phyloP scores from a whole-genome alignment of 352 stramenopile genomes.

The Phytophthora foliorum region DNA sequence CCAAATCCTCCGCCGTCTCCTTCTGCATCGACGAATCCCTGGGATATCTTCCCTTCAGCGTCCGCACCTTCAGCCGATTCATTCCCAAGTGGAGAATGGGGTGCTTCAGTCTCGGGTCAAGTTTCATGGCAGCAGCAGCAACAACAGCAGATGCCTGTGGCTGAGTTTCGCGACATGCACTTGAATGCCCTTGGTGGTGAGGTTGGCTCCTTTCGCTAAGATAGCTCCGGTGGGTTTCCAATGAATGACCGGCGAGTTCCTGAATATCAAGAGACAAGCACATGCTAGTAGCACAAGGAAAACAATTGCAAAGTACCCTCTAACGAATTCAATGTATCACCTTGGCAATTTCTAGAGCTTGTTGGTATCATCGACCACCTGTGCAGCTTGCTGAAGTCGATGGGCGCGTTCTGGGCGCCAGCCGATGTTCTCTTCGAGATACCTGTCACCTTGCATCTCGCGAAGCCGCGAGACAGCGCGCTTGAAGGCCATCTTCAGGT shows the following conservation, averaged over 20 bases:
- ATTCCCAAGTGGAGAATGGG: constrained; percentile 32
- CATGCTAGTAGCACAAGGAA: background rate
- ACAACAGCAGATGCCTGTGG: constrained; percentile 23
- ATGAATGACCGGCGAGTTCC: background rate
- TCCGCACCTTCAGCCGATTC: constrained; percentile 29
- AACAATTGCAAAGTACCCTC: constrained; percentile 1
- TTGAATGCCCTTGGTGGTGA: constrained; percentile 35
- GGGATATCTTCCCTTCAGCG: constrained; percentile 49
- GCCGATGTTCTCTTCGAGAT: constrained; percentile 60
- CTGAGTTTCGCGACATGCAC: constrained; percentile 44
- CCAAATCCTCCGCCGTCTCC: constrained; percentile 9
- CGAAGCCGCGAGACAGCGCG: constrained; percentile 81
- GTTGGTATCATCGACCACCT: constrained; percentile 25
- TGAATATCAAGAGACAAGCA: background rate
- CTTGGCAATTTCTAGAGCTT: background rate
- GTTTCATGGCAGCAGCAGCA: constrained; percentile 22
- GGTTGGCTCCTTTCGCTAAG: constrained; percentile 18
- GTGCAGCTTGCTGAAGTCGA: constrained; percentile 36
- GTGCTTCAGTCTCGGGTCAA: constrained; percentile 6
- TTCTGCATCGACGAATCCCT: constrained; percentile 36
- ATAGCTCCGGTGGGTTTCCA: background rate
- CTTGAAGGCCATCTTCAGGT: constrained; percentile 83
- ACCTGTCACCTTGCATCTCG: constrained; percentile 90
- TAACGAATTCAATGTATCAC: background rate
- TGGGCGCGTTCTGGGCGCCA: constrained; percentile 27